These are phyloP conservation scores for Crinitomyces ghanaensis DNA, from an alignment of 805 yeast species.

Conservation along the genomic window DNA sequence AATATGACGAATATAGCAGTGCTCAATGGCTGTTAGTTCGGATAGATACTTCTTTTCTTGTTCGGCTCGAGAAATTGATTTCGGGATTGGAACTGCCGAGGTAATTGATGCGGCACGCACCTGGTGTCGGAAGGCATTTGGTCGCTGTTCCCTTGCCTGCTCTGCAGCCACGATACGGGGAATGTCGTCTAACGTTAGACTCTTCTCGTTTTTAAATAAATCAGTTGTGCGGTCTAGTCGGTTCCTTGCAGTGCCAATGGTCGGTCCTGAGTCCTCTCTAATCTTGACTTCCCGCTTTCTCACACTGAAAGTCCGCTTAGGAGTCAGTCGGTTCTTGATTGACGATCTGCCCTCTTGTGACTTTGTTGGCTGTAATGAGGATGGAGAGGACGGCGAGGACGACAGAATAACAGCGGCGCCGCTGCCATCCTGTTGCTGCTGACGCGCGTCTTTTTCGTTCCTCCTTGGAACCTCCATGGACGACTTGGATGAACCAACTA, in stretches of 20 bases:
- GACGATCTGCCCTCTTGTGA: neutral
- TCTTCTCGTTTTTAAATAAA: constrained; percentile 66
- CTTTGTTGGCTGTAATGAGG: neutral
- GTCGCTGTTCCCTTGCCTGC: constrained; percentile 86
- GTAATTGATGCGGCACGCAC: constrained; percentile 25
- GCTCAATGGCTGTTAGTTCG: constrained; percentile 41
- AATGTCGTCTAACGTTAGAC: constrained; percentile 87
- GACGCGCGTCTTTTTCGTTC: neutral
- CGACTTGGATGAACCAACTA: constrained; percentile 12
- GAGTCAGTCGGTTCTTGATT: neutral
- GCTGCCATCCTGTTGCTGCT: too few relatives aligned
- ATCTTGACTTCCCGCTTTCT: constrained; percentile 13
- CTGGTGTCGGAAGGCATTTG: constrained; percentile 83
- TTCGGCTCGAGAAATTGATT: constrained; percentile 1
- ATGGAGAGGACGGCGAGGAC: too few relatives aligned
- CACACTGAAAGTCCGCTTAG: constrained; percentile 7
- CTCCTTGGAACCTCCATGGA: too few relatives aligned
- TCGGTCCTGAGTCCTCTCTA: constrained; percentile 10
- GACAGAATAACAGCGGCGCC: too few relatives aligned
- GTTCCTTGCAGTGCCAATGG: too few relatives aligned
- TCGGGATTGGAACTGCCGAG: constrained; percentile 9
- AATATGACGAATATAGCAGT: constrained; percentile 45
- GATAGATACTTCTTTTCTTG: constrained; percentile 18
- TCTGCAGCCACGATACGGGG: constrained; percentile 96
- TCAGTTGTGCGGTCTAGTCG: constrained; percentile 52